Percentiles rank a stretch among this genome's conserved stretches.
Evolutionary conservation across 176 grass and related monocot genomes (phyloP).

Genomic region (Thinopyrum elongatum): DNA sequence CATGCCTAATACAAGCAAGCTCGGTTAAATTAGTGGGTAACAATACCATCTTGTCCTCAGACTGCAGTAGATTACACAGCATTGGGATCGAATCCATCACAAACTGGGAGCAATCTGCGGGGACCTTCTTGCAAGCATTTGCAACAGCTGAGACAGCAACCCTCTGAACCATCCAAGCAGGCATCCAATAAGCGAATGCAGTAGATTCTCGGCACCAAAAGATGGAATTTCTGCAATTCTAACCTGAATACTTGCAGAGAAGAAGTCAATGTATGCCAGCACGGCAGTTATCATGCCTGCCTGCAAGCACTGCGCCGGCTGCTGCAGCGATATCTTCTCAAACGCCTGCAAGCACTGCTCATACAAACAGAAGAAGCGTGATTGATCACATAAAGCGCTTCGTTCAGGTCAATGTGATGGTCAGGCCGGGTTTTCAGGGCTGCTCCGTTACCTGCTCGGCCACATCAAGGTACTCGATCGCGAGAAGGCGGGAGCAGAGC

Average conservation of each 20-base stretch:
- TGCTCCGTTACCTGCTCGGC: slow-evolving; percentile 74
- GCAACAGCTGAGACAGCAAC: slow-evolving; percentile 71
- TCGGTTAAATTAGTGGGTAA: not conserved
- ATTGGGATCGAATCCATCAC: slow-evolving; percentile 67
- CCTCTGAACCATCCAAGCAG: slow-evolving; percentile 53
- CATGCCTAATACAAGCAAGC: not conserved
- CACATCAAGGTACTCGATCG: slow-evolving; percentile 86
- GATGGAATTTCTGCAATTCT: not conserved
- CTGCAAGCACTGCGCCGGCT: slow-evolving; percentile 72
- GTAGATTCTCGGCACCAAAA: not conserved
- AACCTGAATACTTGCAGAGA: slow-evolving; percentile 80
- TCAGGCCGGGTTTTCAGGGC: not conserved
- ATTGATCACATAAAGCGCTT: not conserved
- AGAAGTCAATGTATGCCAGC: slow-evolving; percentile 81
- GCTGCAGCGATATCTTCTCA: slow-evolving; percentile 82
- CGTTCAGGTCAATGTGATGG: slow-evolving; percentile 5
- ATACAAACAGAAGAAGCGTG: not conserved
- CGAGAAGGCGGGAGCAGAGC: slow-evolving; percentile 64
- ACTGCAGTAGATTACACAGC: slow-evolving; percentile 81
- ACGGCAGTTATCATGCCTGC: slow-evolving; percentile 71
- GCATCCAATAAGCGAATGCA: slow-evolving; percentile 20
- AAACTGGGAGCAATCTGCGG: slow-evolving; percentile 56
- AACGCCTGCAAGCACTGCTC: slow-evolving; percentile 87
- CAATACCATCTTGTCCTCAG: slow-evolving; percentile 66
- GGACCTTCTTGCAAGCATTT: slow-evolving; percentile 74